Percentiles rank a stretch among this genome's conserved stretches.
Conservation (phyloP, 495 filamentous ascomycete species). For the Cercophora newfieldiana region DNA sequence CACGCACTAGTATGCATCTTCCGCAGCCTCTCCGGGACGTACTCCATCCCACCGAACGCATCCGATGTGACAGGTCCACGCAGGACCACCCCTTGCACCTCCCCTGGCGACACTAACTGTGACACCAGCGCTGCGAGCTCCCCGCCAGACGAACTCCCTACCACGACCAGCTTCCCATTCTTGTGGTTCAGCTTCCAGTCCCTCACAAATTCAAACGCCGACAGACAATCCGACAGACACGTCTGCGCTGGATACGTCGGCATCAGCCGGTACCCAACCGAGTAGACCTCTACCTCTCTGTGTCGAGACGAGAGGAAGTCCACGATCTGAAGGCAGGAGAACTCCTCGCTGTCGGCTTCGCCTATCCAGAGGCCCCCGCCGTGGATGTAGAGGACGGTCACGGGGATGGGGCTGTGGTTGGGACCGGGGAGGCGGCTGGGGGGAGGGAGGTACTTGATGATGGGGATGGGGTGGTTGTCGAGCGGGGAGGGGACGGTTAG, state of each 20-base stretch:
- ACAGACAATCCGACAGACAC: constrained; percentile 29
- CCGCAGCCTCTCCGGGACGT: constrained; percentile 21
- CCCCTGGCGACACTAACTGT: neutral
- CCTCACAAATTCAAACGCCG: constrained; percentile 19
- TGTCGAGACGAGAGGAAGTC: neutral
- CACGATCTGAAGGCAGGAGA: constrained; percentile 34
- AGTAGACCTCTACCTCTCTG: constrained; percentile 22
- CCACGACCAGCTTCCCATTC: constrained; percentile 20
- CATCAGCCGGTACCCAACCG: constrained; percentile 32
- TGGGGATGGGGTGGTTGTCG: neutral
- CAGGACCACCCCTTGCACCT: constrained; percentile 29
- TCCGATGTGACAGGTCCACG: constrained; percentile 36
- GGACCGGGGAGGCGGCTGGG: neutral
- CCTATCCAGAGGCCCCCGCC: constrained; percentile 36
- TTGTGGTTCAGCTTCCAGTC: neutral
- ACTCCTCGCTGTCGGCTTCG: constrained; percentile 34
- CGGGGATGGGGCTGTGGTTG: neutral
- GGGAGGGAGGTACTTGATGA: neutral
- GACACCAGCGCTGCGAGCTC: constrained; percentile 36
- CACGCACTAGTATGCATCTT: constrained; percentile 25
- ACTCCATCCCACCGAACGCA: constrained; percentile 23
- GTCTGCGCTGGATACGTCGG: constrained; percentile 25
- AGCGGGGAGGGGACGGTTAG: constrained; percentile 15
- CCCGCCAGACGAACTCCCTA: constrained; percentile 35
- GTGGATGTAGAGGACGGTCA: constrained; percentile 33